Evolutionary conservation across 1,284 basidiomycete genomes (phyloP), one percentile per base, ranked within the genome.

Genomic region (Golubevia sp.): DNA sequence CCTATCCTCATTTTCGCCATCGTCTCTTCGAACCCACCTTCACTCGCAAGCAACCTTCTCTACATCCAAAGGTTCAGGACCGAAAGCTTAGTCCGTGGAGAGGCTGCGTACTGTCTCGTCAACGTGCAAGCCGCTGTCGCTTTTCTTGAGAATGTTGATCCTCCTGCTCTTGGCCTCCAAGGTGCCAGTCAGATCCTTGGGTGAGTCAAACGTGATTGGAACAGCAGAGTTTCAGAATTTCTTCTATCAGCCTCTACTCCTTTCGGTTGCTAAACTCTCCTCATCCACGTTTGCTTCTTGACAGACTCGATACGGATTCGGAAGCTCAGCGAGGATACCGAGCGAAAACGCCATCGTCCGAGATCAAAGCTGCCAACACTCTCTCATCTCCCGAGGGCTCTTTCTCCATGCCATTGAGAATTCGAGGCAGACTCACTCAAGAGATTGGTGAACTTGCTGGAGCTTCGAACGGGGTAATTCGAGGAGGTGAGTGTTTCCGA

Each of bases 81-180:
- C 5, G 89, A 91, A 58, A 86, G 88, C 2, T 86, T 91, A 52
- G 86, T 87, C n/a, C 85, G 90, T 2, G 93, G 93, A 0, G 93
- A 97, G 77, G 91, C 92, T 70, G 90, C 89, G 59, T 97, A 95
- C 80, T 97, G 94, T 68, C 87, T 96, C 27, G 92, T 97, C 80
- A 97, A 97, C 83, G 86, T 96, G 30, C 90, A 95, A 85, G 95
- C 95, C 4, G 94, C 94, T 0, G 92, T 92, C 1, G 93, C 96
- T 76, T 97, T 97, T 82, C 85, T 97, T 49, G 92, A 95, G 85
- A 92, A 93, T 74, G 93, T 97, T 24, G 92, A 95, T 83, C 86
- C 95, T 58, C 89, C 88, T 6, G 91, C 89, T 3, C 86, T 97
- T 11, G 93, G 94, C 0, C 85, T 97, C 7, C 88, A 89, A 3